Evolutionary conservation across 805 yeast species (phyloP), one percentile per base, ranked within the genome.

Genomic region (Brettanomyces anomalus): DNA sequence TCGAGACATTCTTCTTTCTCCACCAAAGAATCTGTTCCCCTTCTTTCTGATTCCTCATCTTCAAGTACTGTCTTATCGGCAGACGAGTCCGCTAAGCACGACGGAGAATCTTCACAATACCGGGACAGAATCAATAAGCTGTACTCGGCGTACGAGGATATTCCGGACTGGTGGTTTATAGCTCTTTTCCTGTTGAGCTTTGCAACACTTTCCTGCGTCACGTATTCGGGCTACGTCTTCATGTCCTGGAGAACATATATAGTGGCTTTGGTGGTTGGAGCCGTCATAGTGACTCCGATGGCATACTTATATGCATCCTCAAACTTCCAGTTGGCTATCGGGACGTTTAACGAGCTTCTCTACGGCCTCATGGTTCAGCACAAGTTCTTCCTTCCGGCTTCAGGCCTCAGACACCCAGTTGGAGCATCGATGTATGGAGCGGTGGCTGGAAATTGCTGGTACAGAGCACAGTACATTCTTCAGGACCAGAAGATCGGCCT

Each of bases 401-500:
- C 44, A 2, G 49, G 44, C n/a, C 16, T 43, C 14, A 43, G 54
- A 26, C 76, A 72, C 44, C 77, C 77, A 1, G 74, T 67, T 3
- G 71, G 75, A 4, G 76, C 75, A 4, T 55, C 70, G 1, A 62
- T 71, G 3, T 73, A 70, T 50, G 75, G 76, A 4, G 68, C 76
- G 8, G 58, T 73, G n/a, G 72, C 77, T 1, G 78, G 77, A 1
- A 70, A 73, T 50, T 73, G 76, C 2, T 71, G 75, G 75, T 71
- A 71, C 45, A 49, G 77, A 30, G 74, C 77, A 0, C 76, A 72
- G 48, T 70, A 47, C 39, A 46, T 57, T 24, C 47, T 57, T 14
- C 61, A 57, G 33, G 71, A 66, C 45, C 67, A 70, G 61, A 70
- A 73, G 48, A 57, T 74, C 5, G 81, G 79, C 1, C 72, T 72